Evolutionary conservation across 371 early-diverging fungal genomes (phyloP).

Genomic region (Mucor piriformis): DNA sequence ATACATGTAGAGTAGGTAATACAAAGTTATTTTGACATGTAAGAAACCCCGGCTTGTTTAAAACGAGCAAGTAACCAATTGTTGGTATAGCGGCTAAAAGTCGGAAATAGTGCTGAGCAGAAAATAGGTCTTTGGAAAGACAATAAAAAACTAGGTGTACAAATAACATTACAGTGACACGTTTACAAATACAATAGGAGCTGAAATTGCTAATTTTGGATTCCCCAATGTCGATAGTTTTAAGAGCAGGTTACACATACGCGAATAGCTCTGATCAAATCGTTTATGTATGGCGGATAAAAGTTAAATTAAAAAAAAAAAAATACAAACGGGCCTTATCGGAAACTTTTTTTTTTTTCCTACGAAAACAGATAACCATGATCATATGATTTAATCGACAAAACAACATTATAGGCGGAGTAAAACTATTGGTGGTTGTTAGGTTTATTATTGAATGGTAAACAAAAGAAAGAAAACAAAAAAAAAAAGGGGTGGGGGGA

Average conservation of each 20-base stretch:
- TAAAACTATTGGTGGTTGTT: too few species aligned
- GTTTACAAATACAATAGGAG: slow-evolving; percentile 5
- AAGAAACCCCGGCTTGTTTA: too few species aligned
- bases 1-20: too few species aligned
- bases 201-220: neutral
- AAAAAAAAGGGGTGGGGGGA: neutral
- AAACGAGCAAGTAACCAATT: too few species aligned
- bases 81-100: too few species aligned
- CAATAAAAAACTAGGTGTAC: too few species aligned
- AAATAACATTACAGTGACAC: neutral
- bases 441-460: neutral
- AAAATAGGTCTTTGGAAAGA: too few species aligned
- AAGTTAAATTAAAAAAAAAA: slow-evolving; percentile 5
- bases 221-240: neutral
- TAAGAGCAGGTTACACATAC: neutral
- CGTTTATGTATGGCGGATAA: neutral
- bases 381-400: slow-evolving; percentile 4
- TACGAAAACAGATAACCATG: neutral
- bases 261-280: neutral
- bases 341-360: slow-evolving; percentile 6
- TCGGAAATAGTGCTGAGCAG: too few species aligned
- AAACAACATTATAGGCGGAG: neutral
- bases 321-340: slow-evolving; percentile 11
- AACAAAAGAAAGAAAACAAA: neutral
- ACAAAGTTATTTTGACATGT: too few species aligned